These are phyloP conservation scores for Xylaria sp. DNA, from an alignment of 2,329 filamentous ascomycete species.

Conservation along the genomic window DNA sequence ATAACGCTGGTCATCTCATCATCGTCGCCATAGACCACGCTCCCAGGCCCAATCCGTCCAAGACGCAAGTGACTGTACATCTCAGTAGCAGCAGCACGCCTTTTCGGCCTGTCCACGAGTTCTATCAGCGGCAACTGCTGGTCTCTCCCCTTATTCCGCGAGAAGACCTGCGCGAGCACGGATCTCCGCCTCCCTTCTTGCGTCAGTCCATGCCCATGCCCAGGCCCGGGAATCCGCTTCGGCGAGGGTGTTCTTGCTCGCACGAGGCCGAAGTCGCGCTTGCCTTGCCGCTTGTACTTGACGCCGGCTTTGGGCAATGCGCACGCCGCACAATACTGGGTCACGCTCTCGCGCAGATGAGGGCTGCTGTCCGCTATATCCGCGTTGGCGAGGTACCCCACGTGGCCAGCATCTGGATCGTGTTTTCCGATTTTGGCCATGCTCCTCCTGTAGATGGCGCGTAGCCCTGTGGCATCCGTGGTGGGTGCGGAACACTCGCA, in stretches of 20 bases:
- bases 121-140: conserved; percentile 2
- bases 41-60: neutral
- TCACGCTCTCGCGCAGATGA: neutral
- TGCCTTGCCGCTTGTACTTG: conserved; percentile 26
- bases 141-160: conserved; percentile 7
- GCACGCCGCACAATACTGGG: conserved; percentile 36
- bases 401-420: neutral
- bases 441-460: conserved; percentile 10
- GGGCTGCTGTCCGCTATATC: neutral
- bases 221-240: neutral
- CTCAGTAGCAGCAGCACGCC: conserved; percentile 22
- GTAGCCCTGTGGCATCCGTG: neutral
- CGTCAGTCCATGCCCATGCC: too few relatives aligned
- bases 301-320: conserved; percentile 34
- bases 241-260: conserved; percentile 19
- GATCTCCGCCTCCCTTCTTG: conserved; percentile 17
- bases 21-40: conserved; percentile 3
- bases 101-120: neutral
- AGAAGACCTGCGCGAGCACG: conserved; percentile 26
- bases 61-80: conserved; percentile 33
- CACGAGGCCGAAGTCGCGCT: conserved; percentile 35
- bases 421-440: conserved; percentile 4
- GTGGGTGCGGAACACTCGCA: conserved; percentile 51
- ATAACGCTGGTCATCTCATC: conserved; percentile 7
- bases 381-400: neutral